Evolutionary conservation across 305 asterid genomes (phyloP).

Genomic region (Fraxinus sp.): DNA sequence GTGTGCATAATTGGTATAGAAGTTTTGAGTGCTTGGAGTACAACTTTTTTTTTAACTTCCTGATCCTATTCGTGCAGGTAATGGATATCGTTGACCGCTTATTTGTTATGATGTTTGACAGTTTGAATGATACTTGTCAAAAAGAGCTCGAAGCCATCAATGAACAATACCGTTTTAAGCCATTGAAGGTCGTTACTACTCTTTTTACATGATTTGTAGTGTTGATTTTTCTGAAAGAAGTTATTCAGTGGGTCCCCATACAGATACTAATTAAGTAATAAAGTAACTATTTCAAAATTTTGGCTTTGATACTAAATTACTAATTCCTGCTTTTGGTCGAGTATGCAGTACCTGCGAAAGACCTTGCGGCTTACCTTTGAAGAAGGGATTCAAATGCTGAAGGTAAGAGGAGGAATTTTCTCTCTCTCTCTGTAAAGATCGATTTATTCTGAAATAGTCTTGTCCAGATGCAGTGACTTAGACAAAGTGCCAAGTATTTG

Average conservation of each 20-base stretch:
- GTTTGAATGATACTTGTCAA: constrained; percentile 54
- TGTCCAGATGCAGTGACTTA: neutral
- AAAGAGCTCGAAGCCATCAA: constrained; percentile 75
- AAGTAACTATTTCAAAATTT: neutral
- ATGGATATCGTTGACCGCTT: constrained; percentile 78
- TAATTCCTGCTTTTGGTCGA: neutral
- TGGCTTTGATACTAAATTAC: constrained; percentile 14
- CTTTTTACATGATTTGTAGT: neutral
- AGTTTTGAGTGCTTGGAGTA: constrained; percentile 14
- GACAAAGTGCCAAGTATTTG: neutral
- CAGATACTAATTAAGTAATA: neutral
- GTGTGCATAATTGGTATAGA: constrained; percentile 31
- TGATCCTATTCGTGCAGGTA: constrained; percentile 50
- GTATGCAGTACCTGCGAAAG: constrained; percentile 66
- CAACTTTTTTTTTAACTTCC: constrained; percentile 12
- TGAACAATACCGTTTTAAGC: constrained; percentile 79
- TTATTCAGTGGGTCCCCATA: neutral
- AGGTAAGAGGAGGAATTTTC: constrained; percentile 48
- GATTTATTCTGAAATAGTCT: neutral
- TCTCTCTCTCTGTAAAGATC: neutral
- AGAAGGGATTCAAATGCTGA: constrained; percentile 86
- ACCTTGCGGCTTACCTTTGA: constrained; percentile 82
- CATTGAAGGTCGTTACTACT: constrained; percentile 52
- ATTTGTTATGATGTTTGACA: constrained; percentile 71
- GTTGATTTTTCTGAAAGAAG: neutral